Evolutionary conservation across 208 protist species (phyloP), one percentile per base, ranked within the genome.

Genomic region (Phytomonas sp.): DNA sequence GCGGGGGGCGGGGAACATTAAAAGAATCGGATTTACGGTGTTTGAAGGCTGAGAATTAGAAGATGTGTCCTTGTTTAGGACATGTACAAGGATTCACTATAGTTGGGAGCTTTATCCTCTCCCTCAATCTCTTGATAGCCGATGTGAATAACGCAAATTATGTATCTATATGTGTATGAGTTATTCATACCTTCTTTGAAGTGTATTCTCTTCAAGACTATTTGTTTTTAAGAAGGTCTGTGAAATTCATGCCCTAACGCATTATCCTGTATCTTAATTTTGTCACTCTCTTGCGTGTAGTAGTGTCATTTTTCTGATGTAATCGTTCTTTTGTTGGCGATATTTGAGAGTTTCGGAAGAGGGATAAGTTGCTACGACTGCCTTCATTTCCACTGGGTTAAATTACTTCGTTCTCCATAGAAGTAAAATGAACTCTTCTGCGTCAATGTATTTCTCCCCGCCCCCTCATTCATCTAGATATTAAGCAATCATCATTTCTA

Each of bases 21-120:
- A 59, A n/a, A 4, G 37, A 46, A 31, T 7, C 9, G 20, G 9
- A 66, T 34, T 31, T 65, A 28, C 13, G 31, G 20, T 69, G 37
- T 66, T 59, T 62, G 74, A 40, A 6, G 67, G 67, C 5, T 78
- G 66, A 7, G 5, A 31, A 56, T 79, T 67, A 29, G 23, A 40
- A 37, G 73, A 23, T 15, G 60, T 20, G 62, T 63, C 62, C 34
- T 34, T 32, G 31, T 73, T 60, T 75, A 26, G 51, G 9, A 62
- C 51, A n/a, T 60, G 23, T n/a, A 36, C 6, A 36, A 33, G 32
- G 9, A 9, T 13, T 4, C 9, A 36, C 4, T 36, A 62, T 4
- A 62, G 23, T 40, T 34, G 11, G 26, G 2, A 9, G 43, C 23
- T 66, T 53, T 28, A 74, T 40, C 36, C 31, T 37, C 72, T 71